Conservation (phyloP, 2,329 filamentous ascomycete genomes). For the Orbilia blumenaviensis region DNA sequence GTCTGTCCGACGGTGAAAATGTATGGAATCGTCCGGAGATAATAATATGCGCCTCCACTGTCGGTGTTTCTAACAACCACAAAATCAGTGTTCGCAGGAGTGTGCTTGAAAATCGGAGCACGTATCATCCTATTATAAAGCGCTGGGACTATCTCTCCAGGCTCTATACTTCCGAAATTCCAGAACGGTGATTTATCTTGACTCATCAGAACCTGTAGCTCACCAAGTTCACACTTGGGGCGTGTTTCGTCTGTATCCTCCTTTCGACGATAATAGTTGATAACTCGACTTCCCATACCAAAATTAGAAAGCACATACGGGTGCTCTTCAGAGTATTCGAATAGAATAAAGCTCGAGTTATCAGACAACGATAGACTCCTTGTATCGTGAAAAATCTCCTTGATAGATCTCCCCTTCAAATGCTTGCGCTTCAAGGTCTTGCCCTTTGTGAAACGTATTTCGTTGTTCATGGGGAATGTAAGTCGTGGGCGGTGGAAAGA, state of each 20-base stretch:
- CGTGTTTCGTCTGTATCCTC: conserved; percentile 68
- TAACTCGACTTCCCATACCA: conserved; percentile 93
- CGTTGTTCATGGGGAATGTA: conserved; percentile 74
- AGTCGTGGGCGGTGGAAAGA: conserved; percentile 86
- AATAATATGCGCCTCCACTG: conserved; percentile 79
- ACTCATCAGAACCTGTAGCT: conserved; percentile 84
- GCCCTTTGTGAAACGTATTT: conserved; percentile 78
- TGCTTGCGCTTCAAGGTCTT: conserved; percentile 80
- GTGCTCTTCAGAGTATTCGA: conserved; percentile 95
- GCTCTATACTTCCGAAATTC: conserved; percentile 90
- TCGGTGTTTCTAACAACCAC: conserved; percentile 82
- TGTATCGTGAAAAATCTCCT: conserved; percentile 79
- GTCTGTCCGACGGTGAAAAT: conserved; percentile 91
- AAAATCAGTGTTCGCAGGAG: conserved; percentile 81
- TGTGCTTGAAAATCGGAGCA: conserved; percentile 90
- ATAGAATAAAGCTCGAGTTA: conserved; percentile 84
- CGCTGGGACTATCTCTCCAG: conserved; percentile 87
- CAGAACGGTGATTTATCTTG: conserved; percentile 97
- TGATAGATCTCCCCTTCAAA: conserved; percentile 79
- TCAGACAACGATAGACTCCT: conserved; percentile 87
- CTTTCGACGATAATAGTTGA: conserved; percentile 95
- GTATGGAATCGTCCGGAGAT: conserved; percentile 87
- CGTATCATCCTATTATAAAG: conserved; percentile 96
- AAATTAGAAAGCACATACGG: conserved; percentile 93
- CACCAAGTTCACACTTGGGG: conserved; percentile 76